Base-by-base conservation (phyloP, 371 early-diverging fungal species). In the Saksenaea oblongispora region DNA sequence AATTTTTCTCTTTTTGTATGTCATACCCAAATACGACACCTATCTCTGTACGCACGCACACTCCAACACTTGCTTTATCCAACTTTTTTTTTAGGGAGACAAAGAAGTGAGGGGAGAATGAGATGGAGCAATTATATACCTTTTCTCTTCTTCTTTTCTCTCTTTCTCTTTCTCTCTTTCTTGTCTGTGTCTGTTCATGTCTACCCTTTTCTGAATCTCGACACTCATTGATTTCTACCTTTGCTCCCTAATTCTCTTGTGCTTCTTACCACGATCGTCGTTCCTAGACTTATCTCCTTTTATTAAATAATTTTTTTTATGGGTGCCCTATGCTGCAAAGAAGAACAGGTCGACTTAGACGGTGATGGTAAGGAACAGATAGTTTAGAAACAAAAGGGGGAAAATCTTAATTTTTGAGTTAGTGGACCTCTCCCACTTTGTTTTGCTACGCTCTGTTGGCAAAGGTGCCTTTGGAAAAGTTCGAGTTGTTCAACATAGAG, bases 401-500 rank as follows among this genome's bases (percentile, higher is more conserved):
- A 44, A 28, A 7, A 1, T 9, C 14, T 26, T 65, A 26, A 42
- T n/a, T 54, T 34, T 14, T 51, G 17, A 15, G 24, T 44, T 9
- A 28, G 64, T 60, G 8, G 64, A 63, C 22, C 39, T 64, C 13
- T 55, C 47, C 41, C 60, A 68, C 51, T 64, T 63, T 62, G 87
- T 87, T 31, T 81, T 87, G 22, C 58, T 91, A 28, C 69, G 74
- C 18, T 88, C 72, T 86, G 28, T 72, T 54, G 90, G 90, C 34
- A 88, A 87, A 67, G 91, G 91, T 0, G 89, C 91, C 0, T 91
- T 90, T 70, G 89, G 91, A 62, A 91, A 90, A 75, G 89, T 92
- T 17, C 87, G 92, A 14, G 89, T 95, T 9, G 93, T 95, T 18
- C 93, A 95, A 71, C 91, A 94, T 69, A 90, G 88, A 65, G 74